Conservation (phyloP, 1,139 yeast species). For the Suhomyces choctaworum region DNA sequence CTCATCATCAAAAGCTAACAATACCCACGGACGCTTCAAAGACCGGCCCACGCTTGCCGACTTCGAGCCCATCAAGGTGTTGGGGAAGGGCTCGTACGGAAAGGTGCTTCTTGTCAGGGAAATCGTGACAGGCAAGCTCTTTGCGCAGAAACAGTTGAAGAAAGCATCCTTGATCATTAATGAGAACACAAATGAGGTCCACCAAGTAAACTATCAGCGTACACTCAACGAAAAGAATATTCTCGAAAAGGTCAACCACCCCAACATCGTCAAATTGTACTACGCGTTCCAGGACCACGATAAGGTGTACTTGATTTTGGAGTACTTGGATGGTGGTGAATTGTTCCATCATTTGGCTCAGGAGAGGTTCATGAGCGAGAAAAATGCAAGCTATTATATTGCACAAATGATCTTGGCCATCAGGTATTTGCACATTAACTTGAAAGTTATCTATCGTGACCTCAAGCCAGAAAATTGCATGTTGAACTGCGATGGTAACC, state of each 20-base stretch:
- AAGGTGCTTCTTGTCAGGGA: conserved; percentile 43
- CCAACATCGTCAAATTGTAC: conserved; percentile 82
- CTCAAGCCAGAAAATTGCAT: conserved; percentile 93
- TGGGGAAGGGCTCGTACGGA: conserved; percentile 47
- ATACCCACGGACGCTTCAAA: conserved; percentile 9
- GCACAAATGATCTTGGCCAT: conserved; percentile 87
- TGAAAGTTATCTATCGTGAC: conserved; percentile 89
- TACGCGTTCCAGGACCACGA: conserved; percentile 87
- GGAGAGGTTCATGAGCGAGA: conserved; percentile 55
- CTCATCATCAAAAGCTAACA: conserved; percentile 15
- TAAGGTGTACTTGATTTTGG: conserved; percentile 76
- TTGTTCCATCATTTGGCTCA: conserved; percentile 75
- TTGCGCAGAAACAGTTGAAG: conserved; percentile 44
- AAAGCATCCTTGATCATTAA: conserved; percentile 43
- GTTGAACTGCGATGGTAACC: conserved; percentile 73
- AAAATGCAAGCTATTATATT: conserved; percentile 75
- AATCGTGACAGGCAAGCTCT: conserved; percentile 31
- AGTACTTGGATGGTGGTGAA: conserved; percentile 93
- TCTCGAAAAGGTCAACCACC: conserved; percentile 59
- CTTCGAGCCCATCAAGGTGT: conserved; percentile 39
- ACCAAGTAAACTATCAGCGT: conserved; percentile 36
- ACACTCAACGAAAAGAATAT: conserved; percentile 47
- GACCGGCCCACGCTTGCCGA: conserved; percentile 26
- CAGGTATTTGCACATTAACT: conserved; percentile 65
- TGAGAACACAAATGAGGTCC: conserved; percentile 37